Evolutionary conservation across 257 asterid species (phyloP).

Genomic region (Plectranthus barbatus): DNA sequence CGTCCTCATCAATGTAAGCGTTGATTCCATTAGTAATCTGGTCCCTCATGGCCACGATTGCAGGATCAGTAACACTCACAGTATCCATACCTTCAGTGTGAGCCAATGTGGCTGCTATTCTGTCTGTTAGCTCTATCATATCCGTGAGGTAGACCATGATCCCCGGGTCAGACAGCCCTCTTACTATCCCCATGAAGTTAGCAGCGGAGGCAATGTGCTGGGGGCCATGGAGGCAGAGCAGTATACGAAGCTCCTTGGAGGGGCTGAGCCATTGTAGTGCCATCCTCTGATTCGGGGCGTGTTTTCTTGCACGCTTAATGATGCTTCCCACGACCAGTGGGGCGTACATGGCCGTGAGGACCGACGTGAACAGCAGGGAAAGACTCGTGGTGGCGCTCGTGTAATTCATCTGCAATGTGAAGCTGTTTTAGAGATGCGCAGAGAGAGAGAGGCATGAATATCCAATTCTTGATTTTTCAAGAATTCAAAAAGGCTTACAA

Average conservation of each 20-base stretch:
- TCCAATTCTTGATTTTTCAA: too few relatives aligned
- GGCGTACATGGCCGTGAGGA: conserved; percentile 54
- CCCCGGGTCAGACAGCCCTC: conserved; percentile 67
- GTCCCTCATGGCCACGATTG: conserved; percentile 53
- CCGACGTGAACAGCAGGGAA: conserved; percentile 43
- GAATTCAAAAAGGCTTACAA: conserved; percentile 30
- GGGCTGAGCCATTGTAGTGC: conserved; percentile 74
- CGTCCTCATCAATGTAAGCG: conserved; percentile 31
- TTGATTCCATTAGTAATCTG: conserved; percentile 33
- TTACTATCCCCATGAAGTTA: conserved; percentile 60
- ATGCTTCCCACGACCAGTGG: conserved; percentile 63
- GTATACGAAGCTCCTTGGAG: conserved; percentile 45
- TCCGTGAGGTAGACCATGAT: conserved; percentile 61
- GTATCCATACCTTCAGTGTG: conserved; percentile 39
- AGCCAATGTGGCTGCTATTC: conserved; percentile 58
- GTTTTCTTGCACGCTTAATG: conserved; percentile 70
- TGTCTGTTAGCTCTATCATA: conserved; percentile 71
- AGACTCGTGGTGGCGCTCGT: conserved; percentile 52
- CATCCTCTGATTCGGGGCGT: conserved; percentile 75
- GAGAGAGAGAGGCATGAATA: too few relatives aligned
- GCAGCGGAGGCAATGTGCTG: conserved; percentile 43
- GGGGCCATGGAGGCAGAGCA: conserved; percentile 53
- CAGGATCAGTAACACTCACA: conserved; percentile 58
- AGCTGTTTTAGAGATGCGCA: too few relatives aligned
- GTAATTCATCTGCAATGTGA: conserved; percentile 47